Conservation (phyloP, 2,329 filamentous ascomycete genomes). For the Sporothrix pallida region DNA sequence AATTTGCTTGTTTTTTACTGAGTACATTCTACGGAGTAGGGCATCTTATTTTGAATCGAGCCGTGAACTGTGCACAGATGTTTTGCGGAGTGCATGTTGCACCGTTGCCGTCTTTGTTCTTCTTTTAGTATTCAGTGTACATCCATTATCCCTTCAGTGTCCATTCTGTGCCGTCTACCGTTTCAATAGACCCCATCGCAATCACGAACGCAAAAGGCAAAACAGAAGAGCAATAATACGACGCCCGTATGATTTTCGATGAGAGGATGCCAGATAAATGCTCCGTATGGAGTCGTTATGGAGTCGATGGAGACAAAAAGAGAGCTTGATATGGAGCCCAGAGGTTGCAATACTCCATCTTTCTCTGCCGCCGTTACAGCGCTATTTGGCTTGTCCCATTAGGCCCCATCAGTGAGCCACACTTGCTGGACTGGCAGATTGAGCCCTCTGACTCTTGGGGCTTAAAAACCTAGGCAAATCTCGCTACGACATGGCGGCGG, state of each 20-base stretch:
- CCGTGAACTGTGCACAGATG: conserved; percentile 11
- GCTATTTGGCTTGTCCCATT: not conserved
- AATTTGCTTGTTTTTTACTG: not conserved
- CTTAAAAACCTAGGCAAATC: not conserved
- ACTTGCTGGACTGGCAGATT: not conserved
- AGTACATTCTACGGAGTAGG: too few species aligned
- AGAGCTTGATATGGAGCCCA: not conserved
- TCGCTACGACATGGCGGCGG: not conserved
- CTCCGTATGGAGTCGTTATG: not conserved
- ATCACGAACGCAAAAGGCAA: not conserved
- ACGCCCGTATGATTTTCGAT: conserved; percentile 9
- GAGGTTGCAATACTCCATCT: not conserved
- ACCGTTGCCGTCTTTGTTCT: conserved; percentile 2
- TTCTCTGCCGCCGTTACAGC: conserved; percentile 24
- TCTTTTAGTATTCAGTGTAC: too few species aligned
- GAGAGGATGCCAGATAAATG: not conserved
- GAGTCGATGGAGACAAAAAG: too few species aligned
- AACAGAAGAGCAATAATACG: conserved; percentile 2
- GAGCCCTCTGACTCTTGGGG: not conserved
- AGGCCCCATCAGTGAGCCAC: not conserved
- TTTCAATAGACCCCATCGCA: not conserved
- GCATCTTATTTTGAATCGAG: too few species aligned
- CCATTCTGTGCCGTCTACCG: conserved; percentile 15
- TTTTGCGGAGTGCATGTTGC: conserved; percentile 11
- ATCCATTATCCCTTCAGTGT: too few species aligned